Conservation (phyloP, 805 yeast genomes). For the Phaffomyces thermotolerans region DNA sequence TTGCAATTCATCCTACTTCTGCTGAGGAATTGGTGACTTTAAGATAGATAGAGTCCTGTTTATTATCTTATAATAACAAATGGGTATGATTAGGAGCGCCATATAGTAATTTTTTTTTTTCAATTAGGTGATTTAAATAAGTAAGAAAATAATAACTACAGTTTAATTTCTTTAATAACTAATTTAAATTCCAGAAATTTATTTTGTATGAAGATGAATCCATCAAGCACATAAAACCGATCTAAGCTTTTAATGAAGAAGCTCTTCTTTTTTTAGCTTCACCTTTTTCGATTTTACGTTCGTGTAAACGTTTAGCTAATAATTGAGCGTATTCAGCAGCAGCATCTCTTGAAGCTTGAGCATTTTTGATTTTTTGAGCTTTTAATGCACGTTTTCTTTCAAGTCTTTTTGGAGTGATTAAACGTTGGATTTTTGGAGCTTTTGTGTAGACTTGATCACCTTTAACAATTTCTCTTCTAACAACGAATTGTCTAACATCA, state of each 20-base stretch:
- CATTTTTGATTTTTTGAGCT: slow-evolving; percentile 90
- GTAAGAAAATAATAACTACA: background rate
- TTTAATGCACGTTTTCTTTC: slow-evolving; percentile 98
- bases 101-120: no score
- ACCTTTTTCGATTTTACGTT: slow-evolving; percentile 97
- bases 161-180: background rate
- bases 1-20: slow-evolving; percentile 97
- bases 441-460: slow-evolving; percentile 98
- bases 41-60: slow-evolving; percentile 14
- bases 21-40: slow-evolving; percentile 95
- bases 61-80: no score
- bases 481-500: slow-evolving; percentile 69
- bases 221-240: slow-evolving; percentile 2
- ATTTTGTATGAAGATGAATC: slow-evolving; percentile 4
- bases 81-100: no score
- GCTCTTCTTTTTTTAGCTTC: slow-evolving; percentile 99
- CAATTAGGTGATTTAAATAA: no score
- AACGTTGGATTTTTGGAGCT: slow-evolving; percentile 99
- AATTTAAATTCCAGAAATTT: slow-evolving; percentile 7
- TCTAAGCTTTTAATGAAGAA: slow-evolving; percentile 88
- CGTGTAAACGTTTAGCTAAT: slow-evolving; percentile 96
- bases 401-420: slow-evolving; percentile 97
- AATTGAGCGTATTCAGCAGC: slow-evolving; percentile 99
- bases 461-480: slow-evolving; percentile 97
- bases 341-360: slow-evolving; percentile 99